phyloP scores from a whole-genome alignment of 139 green algal genomes.

The Chlorella sp. region DNA sequence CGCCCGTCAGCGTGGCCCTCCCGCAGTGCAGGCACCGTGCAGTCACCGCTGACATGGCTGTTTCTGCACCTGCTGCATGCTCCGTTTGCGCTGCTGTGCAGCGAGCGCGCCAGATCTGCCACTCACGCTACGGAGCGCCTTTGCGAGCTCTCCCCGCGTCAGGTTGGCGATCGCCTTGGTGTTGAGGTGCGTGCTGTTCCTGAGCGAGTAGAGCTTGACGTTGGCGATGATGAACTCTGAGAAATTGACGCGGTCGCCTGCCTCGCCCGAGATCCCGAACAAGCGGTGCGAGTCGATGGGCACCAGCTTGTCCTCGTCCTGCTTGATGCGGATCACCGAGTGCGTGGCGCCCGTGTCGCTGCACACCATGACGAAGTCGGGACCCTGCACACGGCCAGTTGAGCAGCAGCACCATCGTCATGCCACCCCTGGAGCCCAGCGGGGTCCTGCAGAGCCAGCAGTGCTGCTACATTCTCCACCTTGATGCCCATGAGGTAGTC shows the following conservation, averaged over 20 bases:
- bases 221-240: slow-evolving; percentile 88
- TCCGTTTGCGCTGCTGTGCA: not conserved
- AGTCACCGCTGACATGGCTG: not conserved
- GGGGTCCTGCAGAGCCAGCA: too few relatives aligned
- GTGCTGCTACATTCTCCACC: too few relatives aligned
- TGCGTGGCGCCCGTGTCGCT: slow-evolving; percentile 81
- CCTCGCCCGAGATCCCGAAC: slow-evolving; percentile 81
- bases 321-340: slow-evolving; percentile 95
- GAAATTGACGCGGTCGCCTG: slow-evolving; percentile 88
- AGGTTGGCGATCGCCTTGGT: slow-evolving; percentile 91
- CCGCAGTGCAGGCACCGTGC: not conserved
- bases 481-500: slow-evolving; percentile 60
- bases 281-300: slow-evolving; percentile 82
- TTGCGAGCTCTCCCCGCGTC: slow-evolving; percentile 87
- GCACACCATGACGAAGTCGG: slow-evolving; percentile 95
- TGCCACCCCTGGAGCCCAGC: too few relatives aligned
- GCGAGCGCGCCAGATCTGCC: not conserved
- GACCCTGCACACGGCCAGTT: slow-evolving; percentile 31
- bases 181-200: slow-evolving; percentile 73
- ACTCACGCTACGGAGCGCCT: slow-evolving; percentile 76
- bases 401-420: too few relatives aligned
- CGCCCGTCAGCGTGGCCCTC: not conserved
- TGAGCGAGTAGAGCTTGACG: slow-evolving; percentile 83
- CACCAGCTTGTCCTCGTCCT: slow-evolving; percentile 93
- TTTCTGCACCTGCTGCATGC: not conserved